These are phyloP conservation scores for Erigeron canadensis DNA, from an alignment of 129 eudicot genomes.

Conservation along the genomic window DNA sequence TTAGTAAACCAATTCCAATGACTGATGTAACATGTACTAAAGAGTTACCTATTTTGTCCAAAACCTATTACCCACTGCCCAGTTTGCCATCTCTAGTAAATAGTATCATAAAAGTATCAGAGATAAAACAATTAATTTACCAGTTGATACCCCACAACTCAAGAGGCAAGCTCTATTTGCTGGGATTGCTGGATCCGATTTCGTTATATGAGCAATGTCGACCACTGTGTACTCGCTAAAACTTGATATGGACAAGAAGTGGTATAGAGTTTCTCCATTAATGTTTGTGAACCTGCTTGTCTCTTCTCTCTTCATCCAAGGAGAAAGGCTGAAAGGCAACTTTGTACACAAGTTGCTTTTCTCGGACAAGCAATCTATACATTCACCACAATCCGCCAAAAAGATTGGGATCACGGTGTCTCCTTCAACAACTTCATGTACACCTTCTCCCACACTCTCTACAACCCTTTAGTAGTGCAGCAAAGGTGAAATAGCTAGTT, in stretches of 20 bases:
- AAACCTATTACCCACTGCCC: not conserved
- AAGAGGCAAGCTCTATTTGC: constrained; percentile 84
- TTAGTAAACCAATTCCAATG: not conserved
- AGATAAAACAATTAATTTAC: constrained; percentile 29
- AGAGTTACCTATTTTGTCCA: not conserved
- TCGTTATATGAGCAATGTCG: constrained; percentile 64
- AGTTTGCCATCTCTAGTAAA: not conserved
- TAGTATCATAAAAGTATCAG: not conserved
- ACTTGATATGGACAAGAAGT: constrained; percentile 66
- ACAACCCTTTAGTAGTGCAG: constrained; percentile 50
- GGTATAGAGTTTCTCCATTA: constrained; percentile 75
- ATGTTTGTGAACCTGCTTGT: constrained; percentile 86
- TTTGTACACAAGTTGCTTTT: constrained; percentile 84
- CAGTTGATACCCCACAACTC: constrained; percentile 91
- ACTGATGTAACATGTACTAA: no score
- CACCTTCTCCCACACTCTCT: constrained; percentile 84
- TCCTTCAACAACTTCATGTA: constrained; percentile 64
- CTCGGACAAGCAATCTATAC: constrained; percentile 65
- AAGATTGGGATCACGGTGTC: constrained; percentile 75
- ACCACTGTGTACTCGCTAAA: constrained; percentile 88
- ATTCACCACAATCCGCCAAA: constrained; percentile 81
- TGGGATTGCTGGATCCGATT: constrained; percentile 66
- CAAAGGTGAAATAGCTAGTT: constrained; percentile 19
- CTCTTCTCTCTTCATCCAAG: constrained; percentile 74
- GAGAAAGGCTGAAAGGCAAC: constrained; percentile 59